Percentiles rank a stretch among this genome's conserved stretches.
Evolutionary conservation across 2,329 filamentous ascomycete species (phyloP).

Genomic region (Macrophomina pseudophaseolina): DNA sequence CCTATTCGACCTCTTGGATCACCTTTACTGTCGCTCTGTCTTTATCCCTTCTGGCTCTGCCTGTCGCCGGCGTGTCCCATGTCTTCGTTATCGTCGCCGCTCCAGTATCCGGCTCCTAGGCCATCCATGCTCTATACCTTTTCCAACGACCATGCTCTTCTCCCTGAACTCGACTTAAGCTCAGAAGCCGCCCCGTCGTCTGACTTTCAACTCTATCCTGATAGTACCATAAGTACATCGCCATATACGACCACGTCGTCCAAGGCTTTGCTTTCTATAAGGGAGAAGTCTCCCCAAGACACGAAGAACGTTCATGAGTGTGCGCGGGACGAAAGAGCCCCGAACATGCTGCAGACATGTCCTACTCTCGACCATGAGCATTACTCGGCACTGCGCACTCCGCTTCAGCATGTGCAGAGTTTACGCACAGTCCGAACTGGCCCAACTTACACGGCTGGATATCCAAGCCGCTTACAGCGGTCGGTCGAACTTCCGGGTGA

Average conservation of each 20-base stretch:
- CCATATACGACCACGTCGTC: not conserved
- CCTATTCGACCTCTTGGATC: not conserved
- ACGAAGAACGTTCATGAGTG: no score
- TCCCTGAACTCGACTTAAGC: not conserved
- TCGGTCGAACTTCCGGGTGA: not conserved
- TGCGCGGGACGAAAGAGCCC: no score
- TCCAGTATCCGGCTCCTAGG: not conserved
- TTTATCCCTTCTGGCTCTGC: not conserved
- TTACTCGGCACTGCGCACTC: not conserved
- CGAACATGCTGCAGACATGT: not conserved
- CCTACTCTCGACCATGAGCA: not conserved
- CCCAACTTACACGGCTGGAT: not conserved
- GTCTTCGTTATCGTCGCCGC: not conserved
- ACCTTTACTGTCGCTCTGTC: not conserved
- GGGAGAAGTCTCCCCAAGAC: not conserved
- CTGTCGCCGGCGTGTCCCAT: not conserved
- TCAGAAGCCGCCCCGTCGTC: not conserved
- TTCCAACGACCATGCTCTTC: not conserved
- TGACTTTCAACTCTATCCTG: conserved; percentile 20
- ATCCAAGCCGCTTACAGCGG: not conserved
- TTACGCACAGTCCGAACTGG: not conserved
- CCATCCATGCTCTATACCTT: not conserved
- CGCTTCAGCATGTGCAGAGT: not conserved
- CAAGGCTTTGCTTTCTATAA: not conserved
- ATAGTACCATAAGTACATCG: not conserved